A percentile compares a stretch with the other conserved stretches of the same genome.
These are phyloP conservation scores for Pestalotiopsis sp. DNA, from an alignment of 2,329 filamentous ascomycete species.

Conservation along the genomic window DNA sequence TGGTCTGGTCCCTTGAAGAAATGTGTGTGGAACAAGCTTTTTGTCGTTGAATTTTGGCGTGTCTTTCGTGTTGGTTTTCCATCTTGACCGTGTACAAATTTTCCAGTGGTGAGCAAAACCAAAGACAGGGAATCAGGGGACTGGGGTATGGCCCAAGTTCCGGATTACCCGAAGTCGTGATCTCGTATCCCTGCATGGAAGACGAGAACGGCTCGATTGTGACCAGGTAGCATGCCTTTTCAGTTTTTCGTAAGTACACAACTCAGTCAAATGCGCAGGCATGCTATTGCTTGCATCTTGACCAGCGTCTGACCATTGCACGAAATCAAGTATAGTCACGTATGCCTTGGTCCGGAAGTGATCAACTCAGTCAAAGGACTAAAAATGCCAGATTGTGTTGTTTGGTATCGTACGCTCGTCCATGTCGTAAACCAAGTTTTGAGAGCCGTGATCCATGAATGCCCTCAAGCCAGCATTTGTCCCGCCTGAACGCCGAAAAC, in stretches of 20 bases:
- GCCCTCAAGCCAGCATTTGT: neutral
- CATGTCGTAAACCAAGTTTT: slow-evolving; percentile 10
- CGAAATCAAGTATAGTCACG: neutral
- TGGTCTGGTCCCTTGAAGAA: neutral
- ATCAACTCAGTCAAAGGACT: neutral
- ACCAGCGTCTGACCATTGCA: neutral
- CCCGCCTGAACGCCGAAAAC: slow-evolving; percentile 21
- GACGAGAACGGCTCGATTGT: too few species aligned
- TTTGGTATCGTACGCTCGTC: slow-evolving; percentile 8
- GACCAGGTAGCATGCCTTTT: too few species aligned
- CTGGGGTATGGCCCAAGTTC: too few species aligned
- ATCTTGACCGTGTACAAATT: too few species aligned
- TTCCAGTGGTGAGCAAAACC: too few species aligned
- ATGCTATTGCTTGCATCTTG: neutral
- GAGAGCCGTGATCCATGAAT: neutral
- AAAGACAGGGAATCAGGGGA: too few species aligned
- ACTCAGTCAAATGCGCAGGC: neutral
- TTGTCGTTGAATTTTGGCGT: neutral
- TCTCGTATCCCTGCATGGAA: too few species aligned
- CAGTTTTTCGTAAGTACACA: too few species aligned
- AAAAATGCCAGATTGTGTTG: neutral
- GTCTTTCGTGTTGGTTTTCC: neutral
- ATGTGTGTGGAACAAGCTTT: neutral
- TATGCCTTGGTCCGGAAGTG: neutral
- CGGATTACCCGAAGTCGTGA: too few species aligned